Evolutionary conservation across 2,329 filamentous ascomycete species (phyloP), one percentile per base, ranked within the genome.

Genomic region (Scytalidium lignicola): DNA sequence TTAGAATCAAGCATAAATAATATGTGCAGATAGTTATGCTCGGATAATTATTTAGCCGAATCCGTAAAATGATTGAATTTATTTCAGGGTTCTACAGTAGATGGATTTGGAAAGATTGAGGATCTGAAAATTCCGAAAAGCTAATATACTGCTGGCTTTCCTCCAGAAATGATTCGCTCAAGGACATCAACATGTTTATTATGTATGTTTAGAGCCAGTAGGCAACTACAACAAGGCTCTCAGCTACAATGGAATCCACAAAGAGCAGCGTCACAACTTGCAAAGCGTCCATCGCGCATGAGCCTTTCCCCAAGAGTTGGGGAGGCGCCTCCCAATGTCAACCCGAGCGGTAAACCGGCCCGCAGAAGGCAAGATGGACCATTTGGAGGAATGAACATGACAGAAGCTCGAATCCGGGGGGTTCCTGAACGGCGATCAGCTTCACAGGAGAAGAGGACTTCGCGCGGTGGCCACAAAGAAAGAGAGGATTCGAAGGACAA

Each of bases 351-450:
- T 3, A 55, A 53, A 46, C 69, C 70, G 2, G 54, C 62, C 8
- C 65, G 66, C 41, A 68, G 70, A 49, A 68, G 70, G 44, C 66
- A 67, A 48, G 70, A 73, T 54, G 75, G 76, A 4, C 80, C 80
- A 2, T 84, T 80, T 61, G 75, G 73, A 17, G 78, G 71, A 8
- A 81, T 82, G 78, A 84, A 84, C 54, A 65, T 73, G 57, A 79
- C 68, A 9, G 64, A 70, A 32, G 73, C 74, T 12, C 67, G 67
- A 10, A 69, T 77, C 53, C 64, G 68, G 47, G 70, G 69, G 17
- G 58, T 65, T 10, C 66, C 72, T 55, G 60, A 67, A 51, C 56
- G 62, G 45, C 62, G 61, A 43, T 67, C 67, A 18, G 47, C 48
- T 20, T 44, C 46, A 9, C 28, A 51, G 43, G 43, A 51, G 49